Conservation (phyloP, 495 filamentous ascomycete genomes). For the Aspergillus cavernicola region DNA sequence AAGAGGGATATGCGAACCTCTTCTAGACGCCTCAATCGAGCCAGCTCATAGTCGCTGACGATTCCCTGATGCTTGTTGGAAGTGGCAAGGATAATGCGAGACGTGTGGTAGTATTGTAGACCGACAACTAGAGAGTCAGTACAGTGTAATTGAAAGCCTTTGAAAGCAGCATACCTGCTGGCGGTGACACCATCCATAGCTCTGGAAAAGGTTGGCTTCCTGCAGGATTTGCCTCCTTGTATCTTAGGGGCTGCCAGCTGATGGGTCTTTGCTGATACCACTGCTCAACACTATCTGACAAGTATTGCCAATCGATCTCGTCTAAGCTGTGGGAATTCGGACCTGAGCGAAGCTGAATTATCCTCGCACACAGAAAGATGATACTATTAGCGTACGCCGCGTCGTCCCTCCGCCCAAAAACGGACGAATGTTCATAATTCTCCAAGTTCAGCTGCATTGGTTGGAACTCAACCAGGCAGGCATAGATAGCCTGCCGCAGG, state of each 20-base stretch:
- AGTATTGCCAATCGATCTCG: constrained; percentile 20
- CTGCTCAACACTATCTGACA: constrained; percentile 25
- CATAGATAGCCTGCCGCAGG: constrained; percentile 40
- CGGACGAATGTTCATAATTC: constrained; percentile 34
- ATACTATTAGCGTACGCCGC: constrained; percentile 32
- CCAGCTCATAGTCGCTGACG: constrained; percentile 28
- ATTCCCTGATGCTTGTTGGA: constrained; percentile 23
- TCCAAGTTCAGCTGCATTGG: constrained; percentile 32
- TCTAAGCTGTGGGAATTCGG: constrained; percentile 21
- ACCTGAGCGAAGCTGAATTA: constrained; percentile 29
- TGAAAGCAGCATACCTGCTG: constrained; percentile 28
- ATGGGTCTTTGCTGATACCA: constrained; percentile 30
- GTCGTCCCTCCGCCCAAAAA: constrained; percentile 35
- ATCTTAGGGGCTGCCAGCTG: constrained; percentile 37
- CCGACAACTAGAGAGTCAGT: constrained; percentile 26
- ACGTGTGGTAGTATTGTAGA: constrained; percentile 36
- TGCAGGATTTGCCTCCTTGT: constrained; percentile 24
- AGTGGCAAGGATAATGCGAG: constrained; percentile 31
- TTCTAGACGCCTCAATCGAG: constrained; percentile 24
- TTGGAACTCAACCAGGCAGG: constrained; percentile 35
- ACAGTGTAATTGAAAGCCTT: neutral
- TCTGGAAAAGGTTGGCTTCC: constrained; percentile 35
- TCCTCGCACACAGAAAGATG: constrained; percentile 35
- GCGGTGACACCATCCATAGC: constrained; percentile 38
- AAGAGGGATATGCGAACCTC: constrained; percentile 22